Evolutionary conservation across 768 basidiomycete genomes (phyloP).

Genomic region (Podaxis pistillaris): DNA sequence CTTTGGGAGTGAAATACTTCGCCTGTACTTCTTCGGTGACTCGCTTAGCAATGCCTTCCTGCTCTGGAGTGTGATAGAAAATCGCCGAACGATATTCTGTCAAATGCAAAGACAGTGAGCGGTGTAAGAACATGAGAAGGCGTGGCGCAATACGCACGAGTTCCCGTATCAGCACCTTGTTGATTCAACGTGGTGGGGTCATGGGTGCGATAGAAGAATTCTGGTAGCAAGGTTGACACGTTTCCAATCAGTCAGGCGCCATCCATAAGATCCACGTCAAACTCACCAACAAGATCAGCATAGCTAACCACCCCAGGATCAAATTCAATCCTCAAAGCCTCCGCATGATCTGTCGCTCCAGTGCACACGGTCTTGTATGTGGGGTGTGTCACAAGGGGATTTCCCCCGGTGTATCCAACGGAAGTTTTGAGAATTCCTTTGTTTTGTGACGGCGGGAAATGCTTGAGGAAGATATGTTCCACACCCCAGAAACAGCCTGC

Average conservation of each 20-base stretch:
- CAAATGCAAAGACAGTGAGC: neutral
- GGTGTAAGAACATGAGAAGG: neutral
- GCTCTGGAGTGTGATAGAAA: constrained; percentile 75
- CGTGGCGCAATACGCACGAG: constrained; percentile 51
- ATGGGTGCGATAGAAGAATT: constrained; percentile 94
- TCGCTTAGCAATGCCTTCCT: constrained; percentile 65
- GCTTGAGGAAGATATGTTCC: constrained; percentile 81
- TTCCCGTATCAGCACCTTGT: constrained; percentile 77
- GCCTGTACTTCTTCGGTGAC: constrained; percentile 83
- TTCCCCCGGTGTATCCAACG: constrained; percentile 83
- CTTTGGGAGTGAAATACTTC: constrained; percentile 75
- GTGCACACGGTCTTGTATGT: constrained; percentile 75
- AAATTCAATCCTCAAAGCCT: constrained; percentile 84
- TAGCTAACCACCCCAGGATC: constrained; percentile 78
- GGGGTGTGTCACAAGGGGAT: constrained; percentile 50
- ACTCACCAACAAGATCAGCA: constrained; percentile 82
- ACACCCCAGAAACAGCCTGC: constrained; percentile 86
- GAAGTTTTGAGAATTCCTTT: constrained; percentile 74
- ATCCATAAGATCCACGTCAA: neutral
- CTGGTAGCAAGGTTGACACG: constrained; percentile 29
- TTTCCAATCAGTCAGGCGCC: neutral
- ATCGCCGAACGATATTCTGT: constrained; percentile 93
- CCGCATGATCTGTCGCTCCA: constrained; percentile 85
- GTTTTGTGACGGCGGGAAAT: constrained; percentile 66
- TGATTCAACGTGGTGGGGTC: constrained; percentile 84